Conservation (phyloP, 164 flowering plant genomes). For the Echeveria elegans region DNA sequence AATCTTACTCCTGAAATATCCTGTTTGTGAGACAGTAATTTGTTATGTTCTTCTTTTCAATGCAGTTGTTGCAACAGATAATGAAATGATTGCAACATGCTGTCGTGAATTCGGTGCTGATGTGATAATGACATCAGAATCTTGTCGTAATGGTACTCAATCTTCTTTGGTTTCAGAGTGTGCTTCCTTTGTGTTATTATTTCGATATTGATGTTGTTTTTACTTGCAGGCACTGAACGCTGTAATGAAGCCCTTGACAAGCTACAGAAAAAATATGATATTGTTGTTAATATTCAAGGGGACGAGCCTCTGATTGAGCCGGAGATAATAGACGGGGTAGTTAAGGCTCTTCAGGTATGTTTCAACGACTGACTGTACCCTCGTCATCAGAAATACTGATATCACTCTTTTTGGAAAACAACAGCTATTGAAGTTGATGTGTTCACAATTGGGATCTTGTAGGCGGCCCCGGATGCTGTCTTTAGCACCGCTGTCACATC, state of each 20-base stretch:
- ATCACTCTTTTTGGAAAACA: not conserved
- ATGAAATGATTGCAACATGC: slow-evolving; percentile 86
- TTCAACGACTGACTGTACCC: not conserved
- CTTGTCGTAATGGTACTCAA: slow-evolving; percentile 65
- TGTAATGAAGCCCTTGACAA: slow-evolving; percentile 89
- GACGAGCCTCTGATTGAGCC: slow-evolving; percentile 99
- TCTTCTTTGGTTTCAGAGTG: not conserved
- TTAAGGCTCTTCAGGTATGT: slow-evolving; percentile 75
- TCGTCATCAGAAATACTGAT: not conserved
- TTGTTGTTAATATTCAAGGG: slow-evolving; percentile 97
- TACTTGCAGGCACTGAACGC: slow-evolving; percentile 67
- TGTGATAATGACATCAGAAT: slow-evolving; percentile 92
- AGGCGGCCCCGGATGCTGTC: slow-evolving; percentile 94
- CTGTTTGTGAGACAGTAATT: not conserved
- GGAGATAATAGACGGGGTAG: slow-evolving; percentile 89
- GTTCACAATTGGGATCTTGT: slow-evolving; percentile 12
- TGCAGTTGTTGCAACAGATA: slow-evolving; percentile 92
- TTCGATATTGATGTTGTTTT: not conserved
- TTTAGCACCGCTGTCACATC: slow-evolving; percentile 96
- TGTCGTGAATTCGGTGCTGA: slow-evolving; percentile 87
- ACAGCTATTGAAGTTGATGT: not conserved
- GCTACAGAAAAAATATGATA: slow-evolving; percentile 72
- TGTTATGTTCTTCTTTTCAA: too few species aligned
- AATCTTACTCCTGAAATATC: not conserved
- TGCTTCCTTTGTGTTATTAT: slow-evolving; percentile 7